Conservation (phyloP, 1,284 basidiomycete species). For the Puccinia hordei region DNA sequence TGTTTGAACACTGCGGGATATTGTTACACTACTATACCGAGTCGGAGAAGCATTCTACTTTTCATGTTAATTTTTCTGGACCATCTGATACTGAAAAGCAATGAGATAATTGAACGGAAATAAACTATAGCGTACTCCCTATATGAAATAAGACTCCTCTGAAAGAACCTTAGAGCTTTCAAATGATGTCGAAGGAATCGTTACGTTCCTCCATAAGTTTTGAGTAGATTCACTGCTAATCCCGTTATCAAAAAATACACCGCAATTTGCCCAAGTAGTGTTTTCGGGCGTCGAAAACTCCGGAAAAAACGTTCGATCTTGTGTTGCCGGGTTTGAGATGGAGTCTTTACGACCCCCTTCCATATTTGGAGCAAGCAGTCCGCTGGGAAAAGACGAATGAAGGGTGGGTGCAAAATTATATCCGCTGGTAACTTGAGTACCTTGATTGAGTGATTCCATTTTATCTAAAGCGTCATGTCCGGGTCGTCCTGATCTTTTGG, state of each 20-base stretch:
- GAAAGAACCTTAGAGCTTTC: slow-evolving; percentile 10
- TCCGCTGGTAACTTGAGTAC: background rate
- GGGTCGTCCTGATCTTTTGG: background rate
- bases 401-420: background rate
- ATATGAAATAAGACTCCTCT: slow-evolving; percentile 11
- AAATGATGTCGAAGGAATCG: slow-evolving; percentile 2
- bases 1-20: too few species aligned
- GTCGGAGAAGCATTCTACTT: too few species aligned
- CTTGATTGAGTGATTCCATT: background rate
- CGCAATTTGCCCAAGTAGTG: slow-evolving; percentile 8
- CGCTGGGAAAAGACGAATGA: background rate
- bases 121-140: too few species aligned
- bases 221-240: background rate
- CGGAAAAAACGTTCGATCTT: slow-evolving; percentile 2
- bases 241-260: slow-evolving; percentile 6
- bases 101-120: too few species aligned
- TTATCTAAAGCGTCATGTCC: background rate
- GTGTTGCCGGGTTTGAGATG: background rate
- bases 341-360: background rate
- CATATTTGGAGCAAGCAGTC: slow-evolving; percentile 11
- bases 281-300: slow-evolving; percentile 15
- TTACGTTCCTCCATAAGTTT: slow-evolving; percentile 15
- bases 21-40: too few species aligned
- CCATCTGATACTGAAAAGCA: too few species aligned
- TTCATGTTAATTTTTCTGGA: too few species aligned